Conservation (phyloP, 129 eudicot genomes). For the Centaurea solstitialis region DNA sequence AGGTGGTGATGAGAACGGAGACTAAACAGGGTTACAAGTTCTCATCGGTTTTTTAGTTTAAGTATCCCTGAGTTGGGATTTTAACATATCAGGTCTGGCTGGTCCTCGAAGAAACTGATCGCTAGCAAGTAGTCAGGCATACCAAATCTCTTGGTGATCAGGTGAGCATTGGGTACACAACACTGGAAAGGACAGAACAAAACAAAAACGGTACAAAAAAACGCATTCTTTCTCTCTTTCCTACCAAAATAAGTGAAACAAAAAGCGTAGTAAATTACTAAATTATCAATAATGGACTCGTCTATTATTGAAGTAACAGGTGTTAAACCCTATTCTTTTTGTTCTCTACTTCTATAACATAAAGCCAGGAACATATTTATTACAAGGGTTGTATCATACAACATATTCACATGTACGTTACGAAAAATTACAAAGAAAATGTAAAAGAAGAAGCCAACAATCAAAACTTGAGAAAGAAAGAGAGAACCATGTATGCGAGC, state of each 20-base stretch:
- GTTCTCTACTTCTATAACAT: not conserved
- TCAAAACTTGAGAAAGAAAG: slow-evolving; percentile 2
- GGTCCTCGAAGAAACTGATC: not conserved
- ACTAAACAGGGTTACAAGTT: not conserved
- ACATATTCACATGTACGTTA: slow-evolving; percentile 4
- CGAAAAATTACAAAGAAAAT: slow-evolving; percentile 2
- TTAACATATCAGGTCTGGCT: not conserved
- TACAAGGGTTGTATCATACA: slow-evolving; percentile 15
- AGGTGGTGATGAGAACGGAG: not conserved
- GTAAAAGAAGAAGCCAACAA: not conserved
- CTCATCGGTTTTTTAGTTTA: not conserved
- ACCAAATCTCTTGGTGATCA: not conserved
- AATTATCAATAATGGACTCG: no score
- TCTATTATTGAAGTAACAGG: not conserved
- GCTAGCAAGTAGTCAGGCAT: no score
- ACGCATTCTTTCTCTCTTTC: no score
- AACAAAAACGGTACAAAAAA: no score
- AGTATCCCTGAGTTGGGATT: not conserved
- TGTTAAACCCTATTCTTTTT: not conserved
- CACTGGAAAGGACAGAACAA: not conserved
- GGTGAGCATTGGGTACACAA: not conserved
- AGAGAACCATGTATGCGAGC: slow-evolving; percentile 10
- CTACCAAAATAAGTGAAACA: no score
- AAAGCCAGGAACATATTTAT: not conserved
- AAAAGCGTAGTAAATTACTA: no score